Base-by-base conservation (phyloP, 73 alveolate genomes). In the Symbiodinium pilosum region DNA sequence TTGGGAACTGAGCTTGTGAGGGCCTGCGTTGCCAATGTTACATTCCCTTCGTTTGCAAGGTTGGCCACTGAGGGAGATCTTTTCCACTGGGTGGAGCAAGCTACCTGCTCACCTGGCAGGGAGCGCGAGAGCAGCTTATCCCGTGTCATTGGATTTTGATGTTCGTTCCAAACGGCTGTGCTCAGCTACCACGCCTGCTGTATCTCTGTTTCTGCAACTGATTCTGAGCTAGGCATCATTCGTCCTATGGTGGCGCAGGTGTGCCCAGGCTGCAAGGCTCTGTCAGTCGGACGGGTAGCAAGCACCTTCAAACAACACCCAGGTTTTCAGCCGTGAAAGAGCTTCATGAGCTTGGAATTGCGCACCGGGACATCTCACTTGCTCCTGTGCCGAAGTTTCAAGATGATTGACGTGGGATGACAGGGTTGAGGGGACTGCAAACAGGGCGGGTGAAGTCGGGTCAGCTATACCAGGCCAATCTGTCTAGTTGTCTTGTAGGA, bases 281-380 rank as follows among this genome's bases (percentile, higher is more conserved):
- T 2, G 12, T 51, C 0, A 24, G 21, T 0, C 21, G 68, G 21
- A 24, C 68, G 28, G 12, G 68, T 51, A 16, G 68, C 68, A 51
- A 16, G 68, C n/a, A 38, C 4, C 9, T 32, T 18, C 30, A 24
- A 32, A 21, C 41, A 36, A 18, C 38, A 39, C 81, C 59, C 2
- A 91, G 97, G 97, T 91, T 91, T n/a, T 69, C 97, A 1, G 97
- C 97, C 40, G 88, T 91, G 77, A 51, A 69, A 8, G 77, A 68
- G 88, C 77, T 91, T 87, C 97, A 91, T 43, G 97, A 91, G 41
- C 87, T 91, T 14, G 97, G 97, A 28, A 91, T 91, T n/a, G 97
- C 97, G 44, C 97, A 91, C 36, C 87, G 97, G 18, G 97, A 91
- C 81, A 68, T 91, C 40, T 91, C 97, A 9, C 97, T 91, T 54